These are phyloP conservation scores for Amphibolis antarctica DNA, from an alignment of 106 monocot genomes.

Conservation along the genomic window DNA sequence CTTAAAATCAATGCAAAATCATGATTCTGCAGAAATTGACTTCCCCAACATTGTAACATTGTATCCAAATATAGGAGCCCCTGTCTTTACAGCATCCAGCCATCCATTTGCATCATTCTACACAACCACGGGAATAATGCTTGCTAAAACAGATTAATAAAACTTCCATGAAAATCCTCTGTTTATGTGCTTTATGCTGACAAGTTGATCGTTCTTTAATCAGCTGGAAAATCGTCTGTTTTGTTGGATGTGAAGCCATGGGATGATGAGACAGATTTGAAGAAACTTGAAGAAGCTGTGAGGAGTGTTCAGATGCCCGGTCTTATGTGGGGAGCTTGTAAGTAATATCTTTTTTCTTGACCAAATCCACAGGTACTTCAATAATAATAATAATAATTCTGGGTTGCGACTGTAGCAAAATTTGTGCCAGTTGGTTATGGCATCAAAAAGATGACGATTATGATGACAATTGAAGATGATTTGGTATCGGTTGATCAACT, in stretches of 20 bases:
- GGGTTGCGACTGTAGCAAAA: slow-evolving; percentile 47
- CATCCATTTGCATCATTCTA: no score
- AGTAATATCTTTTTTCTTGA: neutral
- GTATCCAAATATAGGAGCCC: no score
- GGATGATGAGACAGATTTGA: slow-evolving; percentile 99
- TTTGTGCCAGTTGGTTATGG: slow-evolving; percentile 94
- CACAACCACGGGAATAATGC: no score
- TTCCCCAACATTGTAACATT: no score
- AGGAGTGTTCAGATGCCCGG: slow-evolving; percentile 82
- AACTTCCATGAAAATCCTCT: no score
- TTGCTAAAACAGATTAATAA: no score
- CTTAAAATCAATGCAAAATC: no score
- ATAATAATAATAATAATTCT: neutral
- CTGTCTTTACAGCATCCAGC: no score
- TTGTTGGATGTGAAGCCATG: slow-evolving; percentile 91
- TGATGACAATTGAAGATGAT: slow-evolving; percentile 95
- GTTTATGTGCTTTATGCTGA: no score
- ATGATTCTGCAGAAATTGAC: no score
- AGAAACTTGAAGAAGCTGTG: slow-evolving; percentile 79
- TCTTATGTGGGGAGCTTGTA: slow-evolving; percentile 91
- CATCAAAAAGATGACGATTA: slow-evolving; percentile 90
- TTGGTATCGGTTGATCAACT: slow-evolving; percentile 80
- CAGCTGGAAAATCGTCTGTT: slow-evolving; percentile 83
- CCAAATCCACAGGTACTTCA: no score
- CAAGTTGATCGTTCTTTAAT: no score